Conservation (phyloP, 306 rosid genomes). For the Cyclanthera cordifolia region DNA sequence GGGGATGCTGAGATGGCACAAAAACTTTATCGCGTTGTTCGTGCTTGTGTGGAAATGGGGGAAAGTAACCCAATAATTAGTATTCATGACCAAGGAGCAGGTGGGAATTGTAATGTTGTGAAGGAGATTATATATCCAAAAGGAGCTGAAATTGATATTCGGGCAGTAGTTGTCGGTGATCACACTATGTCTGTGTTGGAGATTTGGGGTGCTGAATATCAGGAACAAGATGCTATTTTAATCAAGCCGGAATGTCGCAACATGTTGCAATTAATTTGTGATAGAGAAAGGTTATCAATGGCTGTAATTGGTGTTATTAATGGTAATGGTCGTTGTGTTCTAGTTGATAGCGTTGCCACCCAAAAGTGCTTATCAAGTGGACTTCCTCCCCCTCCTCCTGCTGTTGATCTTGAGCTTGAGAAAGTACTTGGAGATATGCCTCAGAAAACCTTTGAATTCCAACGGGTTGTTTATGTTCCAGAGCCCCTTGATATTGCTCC, state of each 20-base stretch:
- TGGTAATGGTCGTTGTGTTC: constrained; percentile 58
- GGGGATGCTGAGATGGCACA: constrained; percentile 99
- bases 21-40: constrained; percentile 80
- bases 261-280: constrained; percentile 70
- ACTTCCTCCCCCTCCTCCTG: constrained; percentile 57
- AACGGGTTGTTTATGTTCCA: constrained; percentile 33
- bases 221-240: constrained; percentile 87
- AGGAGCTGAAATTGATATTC: constrained; percentile 69
- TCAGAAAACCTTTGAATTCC: constrained; percentile 52
- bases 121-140: constrained; percentile 77
- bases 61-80: constrained; percentile 73
- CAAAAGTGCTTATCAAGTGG: constrained; percentile 34
- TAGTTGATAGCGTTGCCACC: constrained; percentile 58
- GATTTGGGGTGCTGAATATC: constrained; percentile 95
- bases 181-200: constrained; percentile 85
- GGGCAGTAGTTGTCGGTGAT: constrained; percentile 73
- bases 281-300: constrained; percentile 77
- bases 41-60: constrained; percentile 90
- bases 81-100: constrained; percentile 94
- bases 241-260: constrained; percentile 62
- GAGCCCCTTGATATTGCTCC: constrained; percentile 81
- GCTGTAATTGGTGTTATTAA: constrained; percentile 76
- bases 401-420: constrained; percentile 79
- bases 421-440: constrained; percentile 97
- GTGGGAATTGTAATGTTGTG: constrained; percentile 88